phyloP scores from a whole-genome alignment of 441 rosid species.

The Codiaeum variegatum region DNA sequence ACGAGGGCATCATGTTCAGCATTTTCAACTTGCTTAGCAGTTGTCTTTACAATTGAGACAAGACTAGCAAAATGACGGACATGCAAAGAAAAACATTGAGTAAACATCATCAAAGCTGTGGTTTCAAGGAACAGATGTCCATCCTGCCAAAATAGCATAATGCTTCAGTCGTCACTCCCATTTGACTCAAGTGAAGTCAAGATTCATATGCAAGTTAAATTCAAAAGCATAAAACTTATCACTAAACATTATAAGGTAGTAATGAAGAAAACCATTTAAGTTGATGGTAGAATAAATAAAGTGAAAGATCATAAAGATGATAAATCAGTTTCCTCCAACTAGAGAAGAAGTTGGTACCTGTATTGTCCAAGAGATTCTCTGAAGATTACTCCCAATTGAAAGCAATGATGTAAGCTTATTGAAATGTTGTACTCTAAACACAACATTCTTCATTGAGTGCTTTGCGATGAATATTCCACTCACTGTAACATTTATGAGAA shows the following conservation, averaged over 20 bases:
- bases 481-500: conserved; percentile 43
- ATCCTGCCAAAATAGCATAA: conserved; percentile 63
- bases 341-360: conserved; percentile 52
- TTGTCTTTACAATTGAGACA: conserved; percentile 34
- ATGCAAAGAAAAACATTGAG: conserved; percentile 43
- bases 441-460: conserved; percentile 46
- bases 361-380: conserved; percentile 45
- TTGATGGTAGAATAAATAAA: conserved; percentile 15
- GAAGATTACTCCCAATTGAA: conserved; percentile 55
- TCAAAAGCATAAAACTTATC: conserved; percentile 3
- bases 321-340: conserved; percentile 14
- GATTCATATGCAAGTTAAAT: conserved; percentile 10
- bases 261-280: neutral
- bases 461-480: conserved; percentile 52
- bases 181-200: conserved; percentile 9
- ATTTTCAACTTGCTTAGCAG: conserved; percentile 33
- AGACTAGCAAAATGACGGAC: conserved; percentile 31
- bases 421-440: conserved; percentile 49
- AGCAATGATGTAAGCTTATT: conserved; percentile 55
- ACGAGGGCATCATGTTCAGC: conserved; percentile 35
- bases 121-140: conserved; percentile 65
- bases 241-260: neutral
- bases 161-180: conserved; percentile 27
- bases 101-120: conserved; percentile 46
- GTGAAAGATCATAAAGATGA: conserved; percentile 12